A percentile compares a stretch with the other conserved stretches of the same genome.
These are phyloP conservation scores for Pyricularia sp. DNA, from an alignment of 2,329 filamentous ascomycete genomes.

Conservation along the genomic window DNA sequence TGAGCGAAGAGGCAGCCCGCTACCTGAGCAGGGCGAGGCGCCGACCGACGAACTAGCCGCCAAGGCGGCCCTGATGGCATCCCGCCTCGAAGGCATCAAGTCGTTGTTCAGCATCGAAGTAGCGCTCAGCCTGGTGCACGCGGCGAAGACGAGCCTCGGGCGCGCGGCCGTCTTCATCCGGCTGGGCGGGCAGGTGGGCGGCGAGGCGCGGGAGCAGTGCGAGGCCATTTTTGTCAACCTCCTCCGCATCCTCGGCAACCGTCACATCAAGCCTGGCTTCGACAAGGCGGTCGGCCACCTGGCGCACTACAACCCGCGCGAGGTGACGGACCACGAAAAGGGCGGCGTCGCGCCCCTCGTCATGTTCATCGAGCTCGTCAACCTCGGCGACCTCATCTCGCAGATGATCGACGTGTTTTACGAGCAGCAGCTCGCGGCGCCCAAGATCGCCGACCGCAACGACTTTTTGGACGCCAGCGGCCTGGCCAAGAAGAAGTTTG, in stretches of 20 bases:
- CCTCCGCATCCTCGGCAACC: constrained; percentile 69
- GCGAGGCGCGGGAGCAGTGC: constrained; percentile 78
- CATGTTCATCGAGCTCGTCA: constrained; percentile 93
- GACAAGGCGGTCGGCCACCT: constrained; percentile 86
- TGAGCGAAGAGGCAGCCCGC: constrained; percentile 13
- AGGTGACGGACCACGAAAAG: constrained; percentile 53
- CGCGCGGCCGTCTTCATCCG: constrained; percentile 71
- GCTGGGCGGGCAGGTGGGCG: constrained; percentile 66
- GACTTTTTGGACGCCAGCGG: constrained; percentile 88
- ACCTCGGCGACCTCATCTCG: constrained; percentile 92
- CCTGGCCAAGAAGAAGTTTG: constrained; percentile 94
- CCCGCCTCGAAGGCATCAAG: constrained; percentile 84
- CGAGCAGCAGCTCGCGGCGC: constrained; percentile 77
- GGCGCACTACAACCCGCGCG: constrained; percentile 78
- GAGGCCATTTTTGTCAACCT: constrained; percentile 76
- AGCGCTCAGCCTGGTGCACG: constrained; percentile 76
- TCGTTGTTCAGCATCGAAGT: constrained; percentile 95
- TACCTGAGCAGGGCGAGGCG: constrained; percentile 42
- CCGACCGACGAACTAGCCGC: constrained; percentile 87
- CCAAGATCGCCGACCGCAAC: constrained; percentile 76
- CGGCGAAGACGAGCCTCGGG: constrained; percentile 77
- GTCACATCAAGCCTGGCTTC: constrained; percentile 86
- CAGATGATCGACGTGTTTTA: constrained; percentile 99
- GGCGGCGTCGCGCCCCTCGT: constrained; percentile 75
- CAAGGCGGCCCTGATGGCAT: constrained; percentile 96